phyloP scores from a whole-genome alignment of 2,329 filamentous ascomycete species.

The Ustulina deusta region DNA sequence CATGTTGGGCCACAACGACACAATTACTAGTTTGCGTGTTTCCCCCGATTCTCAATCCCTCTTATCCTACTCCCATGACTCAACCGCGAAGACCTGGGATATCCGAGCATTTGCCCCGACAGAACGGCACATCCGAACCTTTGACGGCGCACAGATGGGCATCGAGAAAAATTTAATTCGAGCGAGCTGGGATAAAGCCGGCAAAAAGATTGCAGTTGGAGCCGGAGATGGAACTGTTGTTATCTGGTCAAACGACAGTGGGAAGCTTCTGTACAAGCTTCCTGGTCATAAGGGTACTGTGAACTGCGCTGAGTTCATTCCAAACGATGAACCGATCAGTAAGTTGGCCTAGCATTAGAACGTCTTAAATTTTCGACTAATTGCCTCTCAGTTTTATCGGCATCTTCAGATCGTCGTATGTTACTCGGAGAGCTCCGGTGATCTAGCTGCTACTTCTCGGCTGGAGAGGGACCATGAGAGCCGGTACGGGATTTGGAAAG shows the following conservation, averaged over 20 bases:
- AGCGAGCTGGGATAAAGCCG: slow-evolving; percentile 88
- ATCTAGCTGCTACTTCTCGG: slow-evolving; percentile 41
- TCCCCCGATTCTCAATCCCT: slow-evolving; percentile 93
- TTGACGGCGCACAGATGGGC: slow-evolving; percentile 89
- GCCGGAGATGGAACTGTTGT: slow-evolving; percentile 92
- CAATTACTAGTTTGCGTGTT: slow-evolving; percentile 88
- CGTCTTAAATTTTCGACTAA: slow-evolving; percentile 18
- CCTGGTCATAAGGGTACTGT: slow-evolving; percentile 96
- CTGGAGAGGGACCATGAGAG: background rate
- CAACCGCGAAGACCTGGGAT: slow-evolving; percentile 94
- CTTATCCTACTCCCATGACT: slow-evolving; percentile 93
- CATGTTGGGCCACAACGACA: slow-evolving; percentile 90
- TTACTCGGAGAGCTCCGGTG: slow-evolving; percentile 84
- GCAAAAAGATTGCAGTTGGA: slow-evolving; percentile 88
- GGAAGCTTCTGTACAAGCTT: slow-evolving; percentile 92
- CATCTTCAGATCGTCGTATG: slow-evolving; percentile 88
- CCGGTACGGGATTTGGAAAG: background rate
- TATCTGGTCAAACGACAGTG: slow-evolving; percentile 89
- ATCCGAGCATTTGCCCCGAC: slow-evolving; percentile 93
- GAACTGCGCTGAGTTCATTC: slow-evolving; percentile 93
- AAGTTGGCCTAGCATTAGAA: slow-evolving; percentile 58
- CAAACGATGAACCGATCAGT: slow-evolving; percentile 87
- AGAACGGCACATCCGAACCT: slow-evolving; percentile 85
- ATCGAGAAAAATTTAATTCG: slow-evolving; percentile 92
- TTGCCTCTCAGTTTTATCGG: slow-evolving; percentile 76